phyloP scores from a whole-genome alignment of 192 early-diverging fungal species.

The Gigaspora rosea region DNA sequence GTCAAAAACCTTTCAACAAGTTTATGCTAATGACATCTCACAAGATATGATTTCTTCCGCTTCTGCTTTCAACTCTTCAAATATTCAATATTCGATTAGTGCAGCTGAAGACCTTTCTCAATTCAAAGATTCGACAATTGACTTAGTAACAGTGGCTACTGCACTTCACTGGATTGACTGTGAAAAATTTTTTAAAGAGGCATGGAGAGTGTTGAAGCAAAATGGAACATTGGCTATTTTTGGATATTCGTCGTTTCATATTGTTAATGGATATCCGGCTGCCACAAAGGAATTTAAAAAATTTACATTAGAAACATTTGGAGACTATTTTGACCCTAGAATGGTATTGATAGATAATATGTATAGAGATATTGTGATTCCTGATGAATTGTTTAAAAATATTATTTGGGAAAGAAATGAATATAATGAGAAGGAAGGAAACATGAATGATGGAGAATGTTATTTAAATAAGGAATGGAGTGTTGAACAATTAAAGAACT shows the following conservation, averaged over 20 bases:
- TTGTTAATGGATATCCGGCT: constrained; percentile 42
- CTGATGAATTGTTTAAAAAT: constrained; percentile 45
- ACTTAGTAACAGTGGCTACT: constrained; percentile 51
- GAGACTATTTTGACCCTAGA: constrained; percentile 47
- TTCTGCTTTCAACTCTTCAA: constrained; percentile 32
- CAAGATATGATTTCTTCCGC: constrained; percentile 44
- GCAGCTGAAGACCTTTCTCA: constrained; percentile 43
- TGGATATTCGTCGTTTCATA: constrained; percentile 43
- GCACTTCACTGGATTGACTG: constrained; percentile 63
- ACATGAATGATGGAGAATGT: not conserved
- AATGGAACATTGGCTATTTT: constrained; percentile 58
- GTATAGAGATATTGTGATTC: constrained; percentile 47
- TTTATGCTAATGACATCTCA: constrained; percentile 49
- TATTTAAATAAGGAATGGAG: constrained; percentile 45
- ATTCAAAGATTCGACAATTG: constrained; percentile 38
- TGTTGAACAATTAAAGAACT: constrained; percentile 44
- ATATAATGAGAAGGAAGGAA: not conserved
- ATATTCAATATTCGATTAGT: constrained; percentile 45
- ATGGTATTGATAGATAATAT: constrained; percentile 47
- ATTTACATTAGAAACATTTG: constrained; percentile 35
- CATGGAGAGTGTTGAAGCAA: constrained; percentile 48
- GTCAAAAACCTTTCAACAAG: constrained; percentile 50
- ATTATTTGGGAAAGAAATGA: constrained; percentile 34
- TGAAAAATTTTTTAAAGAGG: constrained; percentile 45
- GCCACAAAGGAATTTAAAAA: constrained; percentile 38